Evolutionary conservation across 2,329 filamentous ascomycete species (phyloP), one percentile per base, ranked within the genome.

Genomic region (Fonsecaea monophora): DNA sequence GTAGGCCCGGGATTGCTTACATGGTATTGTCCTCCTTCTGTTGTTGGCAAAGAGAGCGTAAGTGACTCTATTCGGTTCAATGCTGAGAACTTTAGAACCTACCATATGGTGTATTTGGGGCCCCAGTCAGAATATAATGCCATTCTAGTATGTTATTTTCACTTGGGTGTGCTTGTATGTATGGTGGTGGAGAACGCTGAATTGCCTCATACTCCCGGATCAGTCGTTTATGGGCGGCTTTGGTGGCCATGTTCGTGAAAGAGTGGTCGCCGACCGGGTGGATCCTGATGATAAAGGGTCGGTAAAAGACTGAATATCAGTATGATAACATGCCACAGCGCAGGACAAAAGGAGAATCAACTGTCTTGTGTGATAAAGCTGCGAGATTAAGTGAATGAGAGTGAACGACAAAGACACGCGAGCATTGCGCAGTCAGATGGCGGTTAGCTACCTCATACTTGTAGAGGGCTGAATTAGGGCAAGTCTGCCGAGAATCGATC

Each of bases 11-110:
- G 9, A 13, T 50, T 25, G 25, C 45, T 50, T 21, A 50, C 45
- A 95, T 95, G 99, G 83, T 98, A 99, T 79, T 99, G 95, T 54
- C 95, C 95, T 76, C 90, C 89, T 74, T 96, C 88, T 50, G 45
- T 50, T 10, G 21, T 50, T 50, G 18, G 45, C 18, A 50, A 50
- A 50, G 45, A 15, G 40, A 50, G 18, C 6, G 18, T 50, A 3
- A 50, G 45, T 10, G 12, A 25, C 15, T 13, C 45, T 8, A 50
- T 50, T 12, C 6, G 12, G 18, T 50, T 15, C 5, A 15, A 30
- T 12, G 9, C 9, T 25, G 45, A 5, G 18, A 30, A 4, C 21
- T 25, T 25, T 10, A 30, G 21, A 50, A 50, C 45, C 45, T 50
- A 50, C 45, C 45, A 78, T 99, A 99, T 1, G 95, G 94, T 0